Percentiles rank a stretch among this genome's conserved stretches.
Evolutionary conservation across 2,329 filamentous ascomycete species (phyloP).

Genomic region (Calonectria leucothoes): DNA sequence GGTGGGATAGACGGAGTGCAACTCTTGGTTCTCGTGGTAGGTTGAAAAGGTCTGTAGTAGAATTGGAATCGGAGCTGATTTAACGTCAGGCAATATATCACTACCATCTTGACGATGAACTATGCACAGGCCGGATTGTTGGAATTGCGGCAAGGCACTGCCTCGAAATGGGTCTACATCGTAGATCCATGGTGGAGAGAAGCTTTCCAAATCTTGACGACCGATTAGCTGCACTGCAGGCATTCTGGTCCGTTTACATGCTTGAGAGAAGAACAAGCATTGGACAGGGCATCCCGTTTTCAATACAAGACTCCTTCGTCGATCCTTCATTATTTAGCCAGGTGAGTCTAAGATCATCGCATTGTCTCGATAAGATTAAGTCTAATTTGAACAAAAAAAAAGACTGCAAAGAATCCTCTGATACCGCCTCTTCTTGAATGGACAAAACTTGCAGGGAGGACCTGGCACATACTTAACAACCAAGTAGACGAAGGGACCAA

Average conservation of each 20-base stretch:
- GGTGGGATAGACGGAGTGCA: conserved; percentile 1
- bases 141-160: conserved; percentile 11
- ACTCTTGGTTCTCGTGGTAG: conserved; percentile 8
- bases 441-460: conserved; percentile 13
- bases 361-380: too few species aligned
- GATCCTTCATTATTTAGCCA: conserved; percentile 10
- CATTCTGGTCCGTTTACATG: conserved; percentile 21
- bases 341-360: not conserved
- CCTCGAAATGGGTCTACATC: conserved; percentile 14
- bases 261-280: conserved; percentile 16
- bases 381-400: too few species aligned
- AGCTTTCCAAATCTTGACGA: not conserved
- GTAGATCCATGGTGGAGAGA: not conserved
- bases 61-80: not conserved
- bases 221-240: not conserved
- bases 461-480: conserved; percentile 7
- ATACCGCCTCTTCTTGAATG: not conserved
- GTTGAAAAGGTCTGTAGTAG: not conserved
- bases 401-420: not conserved
- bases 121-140: not conserved
- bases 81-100: not conserved
- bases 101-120: conserved; percentile 16
- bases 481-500: not conserved
- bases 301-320: conserved; percentile 10
- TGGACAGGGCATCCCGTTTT: conserved; percentile 11